A percentile compares a stretch with the other conserved stretches of the same genome.
Conservation (phyloP, 2,329 filamentous ascomycete species). For the Pseudophaeomoniella oleicola region DNA sequence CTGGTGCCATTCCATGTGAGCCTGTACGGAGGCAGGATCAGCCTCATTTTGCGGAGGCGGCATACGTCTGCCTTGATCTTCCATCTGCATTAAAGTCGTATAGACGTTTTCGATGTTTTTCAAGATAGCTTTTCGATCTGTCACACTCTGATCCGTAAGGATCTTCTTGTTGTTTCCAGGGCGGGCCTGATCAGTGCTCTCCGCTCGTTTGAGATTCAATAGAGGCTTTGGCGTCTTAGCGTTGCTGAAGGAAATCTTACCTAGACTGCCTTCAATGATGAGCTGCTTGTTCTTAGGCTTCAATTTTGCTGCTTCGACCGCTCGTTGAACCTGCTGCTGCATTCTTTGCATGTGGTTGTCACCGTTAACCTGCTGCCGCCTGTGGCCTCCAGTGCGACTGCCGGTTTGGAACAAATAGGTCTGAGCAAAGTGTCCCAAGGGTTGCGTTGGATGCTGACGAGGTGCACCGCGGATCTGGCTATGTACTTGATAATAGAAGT, state of each 20-base stretch:
- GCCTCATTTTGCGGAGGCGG: slow-evolving; percentile 47
- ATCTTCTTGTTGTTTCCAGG: slow-evolving; percentile 28
- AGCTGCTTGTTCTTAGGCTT: slow-evolving; percentile 97
- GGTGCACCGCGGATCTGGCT: slow-evolving; percentile 84
- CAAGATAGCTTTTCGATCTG: slow-evolving; percentile 70
- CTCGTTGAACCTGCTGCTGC: slow-evolving; percentile 96
- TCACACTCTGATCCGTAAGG: slow-evolving; percentile 36
- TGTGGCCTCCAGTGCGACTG: slow-evolving; percentile 55
- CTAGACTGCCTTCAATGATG: slow-evolving; percentile 87
- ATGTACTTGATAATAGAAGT: slow-evolving; percentile 98
- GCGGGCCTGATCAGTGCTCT: slow-evolving; percentile 47
- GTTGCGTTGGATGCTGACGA: slow-evolving; percentile 81
- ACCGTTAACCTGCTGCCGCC: slow-evolving; percentile 65
- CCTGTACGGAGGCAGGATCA: slow-evolving; percentile 54
- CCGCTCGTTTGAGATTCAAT: slow-evolving; percentile 83
- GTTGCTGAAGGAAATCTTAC: slow-evolving; percentile 98
- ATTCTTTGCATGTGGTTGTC: slow-evolving; percentile 98
- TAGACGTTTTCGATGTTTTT: slow-evolving; percentile 84
- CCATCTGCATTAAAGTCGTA: slow-evolving; percentile 75
- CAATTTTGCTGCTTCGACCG: slow-evolving; percentile 91
- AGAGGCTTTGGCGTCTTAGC: slow-evolving; percentile 92
- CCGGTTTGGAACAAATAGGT: slow-evolving; percentile 96
- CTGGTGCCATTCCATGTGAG: slow-evolving; percentile 67
- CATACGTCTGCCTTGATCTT: slow-evolving; percentile 77
- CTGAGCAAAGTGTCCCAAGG: slow-evolving; percentile 89